Evolutionary conservation across 352 stramenopile genomes (phyloP), one percentile per base, ranked within the genome.

Genomic region (Pythium brassicae): DNA sequence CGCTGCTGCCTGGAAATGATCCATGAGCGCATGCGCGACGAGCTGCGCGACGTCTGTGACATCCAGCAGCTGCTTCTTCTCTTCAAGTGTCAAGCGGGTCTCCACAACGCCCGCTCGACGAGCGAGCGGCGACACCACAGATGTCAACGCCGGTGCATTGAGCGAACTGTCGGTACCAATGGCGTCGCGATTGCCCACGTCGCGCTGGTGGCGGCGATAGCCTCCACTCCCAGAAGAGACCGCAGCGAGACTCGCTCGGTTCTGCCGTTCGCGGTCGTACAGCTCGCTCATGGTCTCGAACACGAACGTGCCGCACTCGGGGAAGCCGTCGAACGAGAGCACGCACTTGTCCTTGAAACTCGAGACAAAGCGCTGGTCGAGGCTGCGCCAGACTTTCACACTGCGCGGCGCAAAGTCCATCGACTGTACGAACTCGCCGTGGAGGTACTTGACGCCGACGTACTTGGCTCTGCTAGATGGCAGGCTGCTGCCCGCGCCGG

Each of bases 271-370:
- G 44, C 51, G 52, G 23, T 65, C 62, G 42, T 69, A 69, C 4
- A 69, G 15, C 27, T 69, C 57, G 19, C 62, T 57, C 52, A 65
- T 65, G 19, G 62, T 63, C 43, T 69, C 62, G 46, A 69, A 65
- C 17, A 69, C 57, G 39, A 62, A 65, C 32, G 62, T 57, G 3
- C 62, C 62, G 25, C 62, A 69, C 47, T 69, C 57, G 4, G 62
- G 57, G 39, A 69, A 69, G 22, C 62, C 57, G 26, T 65, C 62
- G 27, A 69, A 62, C 20, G 62, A 69, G 22, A 69, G 52, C 37
- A 47, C 53, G 1, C 25, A 44, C n/a, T 45, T 52, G 37, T 69
- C 57, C 19, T 58, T 48, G 44, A 65, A 69, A 22, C 57, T 56
- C 34, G 62, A 56, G 23, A 69, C 50, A 26, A 62, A 64, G 14